Evolutionary conservation across 176 grass and related monocot species (phyloP), one percentile per base, ranked within the genome.

Genomic region (Avena sativa): DNA sequence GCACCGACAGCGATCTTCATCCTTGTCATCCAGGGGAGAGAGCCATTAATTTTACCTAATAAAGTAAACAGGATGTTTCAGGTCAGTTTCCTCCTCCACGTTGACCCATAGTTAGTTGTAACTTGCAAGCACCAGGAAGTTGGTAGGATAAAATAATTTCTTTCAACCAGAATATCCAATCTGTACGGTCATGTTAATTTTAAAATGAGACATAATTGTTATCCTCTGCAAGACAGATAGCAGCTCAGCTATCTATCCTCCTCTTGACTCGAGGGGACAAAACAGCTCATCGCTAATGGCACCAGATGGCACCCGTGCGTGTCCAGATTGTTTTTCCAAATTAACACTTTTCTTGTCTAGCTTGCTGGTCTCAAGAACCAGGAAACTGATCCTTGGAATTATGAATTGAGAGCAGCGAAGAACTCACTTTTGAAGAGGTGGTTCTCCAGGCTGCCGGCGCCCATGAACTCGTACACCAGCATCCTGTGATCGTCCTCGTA

Each of bases 1-100:
- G 93, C 93, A n/a, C 88, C 86, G 34, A 95, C 62, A 20, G 93
- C 90, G 11, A 95, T 92, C 79, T 95, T 92, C 84, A 95, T 90
- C 83, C 93, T 90, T 5, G 88, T 90, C 85, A 89, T 88, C 93
- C 93, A 95, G 13, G 90, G 88, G 61, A 95, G 88, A 55, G 93
- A 17, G 34, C 85, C 93, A 9, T 88, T 68, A n/a, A 21, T 5
- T 43, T 43, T 43, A 23, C 79, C 93, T 95, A 86, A 77, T 95
- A 86, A 77, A 81, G 50, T 17, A 52, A 47, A 20, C 47, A 46
- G 2, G 63, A 82, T 76, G 82, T 85, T 88, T 65, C 53, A 47
- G 11, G 53, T 86, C 23, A 91, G 90, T 78, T 91, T 88, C 86
- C 23, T 43, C 40, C 43, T 47, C 71, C 51, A 65, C 62, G 69